Evolutionary conservation across 352 stramenopile genomes (phyloP).

Genomic region (Phytophthora megakarya): DNA sequence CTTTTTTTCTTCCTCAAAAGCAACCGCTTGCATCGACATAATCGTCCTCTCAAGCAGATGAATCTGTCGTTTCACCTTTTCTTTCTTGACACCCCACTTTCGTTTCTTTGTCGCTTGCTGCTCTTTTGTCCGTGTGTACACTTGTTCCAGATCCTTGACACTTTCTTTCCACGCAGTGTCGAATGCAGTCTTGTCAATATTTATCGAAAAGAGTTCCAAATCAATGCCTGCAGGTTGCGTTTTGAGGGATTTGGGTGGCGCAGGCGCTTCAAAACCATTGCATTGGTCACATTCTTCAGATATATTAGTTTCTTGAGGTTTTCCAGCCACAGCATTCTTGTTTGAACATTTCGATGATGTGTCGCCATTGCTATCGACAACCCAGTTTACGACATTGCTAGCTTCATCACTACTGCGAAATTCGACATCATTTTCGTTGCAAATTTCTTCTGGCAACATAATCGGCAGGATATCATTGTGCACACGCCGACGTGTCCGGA

Average conservation of each 20-base stretch:
- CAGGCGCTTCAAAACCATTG: background rate
- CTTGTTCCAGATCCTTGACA: constrained; percentile 52
- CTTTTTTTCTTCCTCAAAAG: constrained; percentile 52
- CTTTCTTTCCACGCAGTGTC: constrained; percentile 57
- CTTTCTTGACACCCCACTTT: constrained; percentile 62
- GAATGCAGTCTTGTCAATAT: constrained; percentile 58
- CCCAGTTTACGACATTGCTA: constrained; percentile 19
- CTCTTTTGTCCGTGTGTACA: constrained; percentile 55
- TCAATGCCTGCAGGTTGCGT: constrained; percentile 4
- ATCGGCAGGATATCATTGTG: constrained; percentile 13
- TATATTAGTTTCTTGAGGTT: constrained; percentile 16
- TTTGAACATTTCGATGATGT: constrained; percentile 26
- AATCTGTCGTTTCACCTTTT: constrained; percentile 74
- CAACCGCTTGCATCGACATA: constrained; percentile 63
- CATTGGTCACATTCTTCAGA: constrained; percentile 1
- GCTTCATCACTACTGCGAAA: constrained; percentile 34
- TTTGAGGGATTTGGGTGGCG: background rate
- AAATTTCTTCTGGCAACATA: background rate
- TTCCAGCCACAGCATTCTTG: background rate
- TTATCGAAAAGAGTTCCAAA: constrained; percentile 43
- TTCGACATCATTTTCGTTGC: constrained; percentile 19
- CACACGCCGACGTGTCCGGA: constrained; percentile 55
- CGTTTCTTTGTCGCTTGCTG: constrained; percentile 50
- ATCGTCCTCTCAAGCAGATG: constrained; percentile 74
- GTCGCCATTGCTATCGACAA: constrained; percentile 38